Evolutionary conservation across 345 rosid genomes (phyloP), one percentile per base, ranked within the genome.

Genomic region (Acer yangbiense): DNA sequence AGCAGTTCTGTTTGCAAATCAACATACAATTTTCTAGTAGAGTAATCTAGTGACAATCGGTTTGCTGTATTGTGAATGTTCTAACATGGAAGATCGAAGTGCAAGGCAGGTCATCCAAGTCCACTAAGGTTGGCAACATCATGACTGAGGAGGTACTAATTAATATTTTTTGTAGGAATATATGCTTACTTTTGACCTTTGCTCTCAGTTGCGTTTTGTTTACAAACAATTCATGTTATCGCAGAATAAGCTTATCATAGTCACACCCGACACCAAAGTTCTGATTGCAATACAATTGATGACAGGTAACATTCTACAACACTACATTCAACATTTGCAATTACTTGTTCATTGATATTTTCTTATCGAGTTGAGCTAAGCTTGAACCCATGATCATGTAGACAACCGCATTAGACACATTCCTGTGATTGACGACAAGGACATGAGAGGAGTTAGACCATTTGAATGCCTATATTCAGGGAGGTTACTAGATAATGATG

Each of bases 71-170:
- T 35, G 39, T 35, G 39, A 35, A 32, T 0, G 39, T 4, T 32
- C 39, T 32, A 32, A 32, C 6, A 4, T 32, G 99, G 87, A 96
- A 96, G 88, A 96, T 96, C 82, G 93, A 92, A 62, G 92, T 96
- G 48, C 99, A 96, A 81, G 99, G 99, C 69, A 91, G 97, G 87
- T 96, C 99, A 80, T 96, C 99, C 77, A 96, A 91, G 84, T 92
- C 98, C 10, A 96, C 99, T 3, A 96, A 93, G 85, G 99, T 93
- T 64, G 98, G 99, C 65, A 95, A 96, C 84, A 96, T 93, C 78
- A 96, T 93, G 99, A 96, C 99, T 50, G 98, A 96, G 77, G 99
- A 93, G 99, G 99, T 96, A 88, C 58, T 1, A 44, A 50, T 46
- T 50, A 29, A 29, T 65, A 1, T 21, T 39, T 39, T 66, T n/a